Conservation (phyloP, 768 basidiomycete species). For the Mycena polygramma region DNA sequence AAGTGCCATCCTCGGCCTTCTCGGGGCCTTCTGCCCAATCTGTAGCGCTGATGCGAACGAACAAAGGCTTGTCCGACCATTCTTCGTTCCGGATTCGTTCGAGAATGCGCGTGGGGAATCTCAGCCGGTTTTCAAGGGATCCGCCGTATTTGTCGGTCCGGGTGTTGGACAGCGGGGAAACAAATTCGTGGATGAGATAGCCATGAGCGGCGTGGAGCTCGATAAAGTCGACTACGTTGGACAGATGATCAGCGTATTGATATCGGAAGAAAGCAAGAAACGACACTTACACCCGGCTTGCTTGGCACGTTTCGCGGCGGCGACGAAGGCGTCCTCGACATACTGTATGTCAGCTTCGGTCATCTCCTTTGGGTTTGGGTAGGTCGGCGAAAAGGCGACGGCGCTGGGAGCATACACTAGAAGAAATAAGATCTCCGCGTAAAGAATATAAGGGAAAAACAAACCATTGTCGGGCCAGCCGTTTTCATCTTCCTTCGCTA, state of each 20-base stretch:
- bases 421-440: neutral
- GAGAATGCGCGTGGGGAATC: slow-evolving; percentile 73
- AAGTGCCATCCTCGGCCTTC: slow-evolving; percentile 67
- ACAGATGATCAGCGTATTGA: neutral
- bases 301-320: slow-evolving; percentile 67
- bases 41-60: slow-evolving; percentile 75
- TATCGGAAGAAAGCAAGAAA: neutral
- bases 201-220: slow-evolving; percentile 82
- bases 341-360: slow-evolving; percentile 65
- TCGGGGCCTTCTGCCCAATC: slow-evolving; percentile 76
- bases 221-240: slow-evolving; percentile 70
- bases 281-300: slow-evolving; percentile 68
- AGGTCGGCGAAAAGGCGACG: slow-evolving; percentile 65
- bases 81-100: slow-evolving; percentile 59
- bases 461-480: slow-evolving; percentile 81
- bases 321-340: slow-evolving; percentile 72
- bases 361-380: slow-evolving; percentile 71
- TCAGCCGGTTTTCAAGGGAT: slow-evolving; percentile 77
- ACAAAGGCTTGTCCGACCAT: slow-evolving; percentile 77
- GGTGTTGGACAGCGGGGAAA: slow-evolving; percentile 81
- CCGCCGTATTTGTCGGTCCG: slow-evolving; percentile 83
- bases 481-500: slow-evolving; percentile 62
- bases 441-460: slow-evolving; percentile 10
- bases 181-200: slow-evolving; percentile 75
- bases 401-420: slow-evolving; percentile 74